A percentile compares a stretch with the other conserved stretches of the same genome.
These are phyloP conservation scores for Rutstroemia sp. DNA, from an alignment of 2,329 filamentous ascomycete species.

Conservation along the genomic window DNA sequence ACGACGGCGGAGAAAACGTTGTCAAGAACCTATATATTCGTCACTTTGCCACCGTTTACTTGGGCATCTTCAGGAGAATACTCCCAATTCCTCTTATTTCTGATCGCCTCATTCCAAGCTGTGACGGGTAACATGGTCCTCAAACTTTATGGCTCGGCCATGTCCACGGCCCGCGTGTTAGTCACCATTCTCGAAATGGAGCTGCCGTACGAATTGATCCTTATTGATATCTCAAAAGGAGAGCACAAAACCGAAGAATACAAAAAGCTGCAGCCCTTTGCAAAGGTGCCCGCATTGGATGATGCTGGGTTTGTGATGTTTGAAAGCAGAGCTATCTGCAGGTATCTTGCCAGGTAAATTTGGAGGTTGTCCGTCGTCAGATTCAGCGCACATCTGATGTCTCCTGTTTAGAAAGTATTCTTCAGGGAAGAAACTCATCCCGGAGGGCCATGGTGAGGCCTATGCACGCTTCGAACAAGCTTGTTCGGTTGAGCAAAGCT, in stretches of 20 bases:
- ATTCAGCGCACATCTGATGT: neutral
- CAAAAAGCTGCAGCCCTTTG: conserved; percentile 29
- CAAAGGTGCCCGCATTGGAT: conserved; percentile 29
- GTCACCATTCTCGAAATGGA: conserved; percentile 27
- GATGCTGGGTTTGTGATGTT: conserved; percentile 28
- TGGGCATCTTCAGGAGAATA: neutral
- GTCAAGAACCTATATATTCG: too few relatives aligned
- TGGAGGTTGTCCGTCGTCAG: neutral
- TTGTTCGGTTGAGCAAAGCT: conserved; percentile 24
- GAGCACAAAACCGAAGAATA: conserved; percentile 26
- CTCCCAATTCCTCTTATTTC: neutral
- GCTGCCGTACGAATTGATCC: conserved; percentile 25
- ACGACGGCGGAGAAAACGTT: too few relatives aligned
- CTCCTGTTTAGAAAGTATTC: neutral
- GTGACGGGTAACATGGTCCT: neutral
- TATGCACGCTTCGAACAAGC: conserved; percentile 8
- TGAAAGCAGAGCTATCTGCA: conserved; percentile 30
- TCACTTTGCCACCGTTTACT: too few relatives aligned
- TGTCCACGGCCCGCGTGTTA: conserved; percentile 14
- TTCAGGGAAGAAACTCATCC: conserved; percentile 14
- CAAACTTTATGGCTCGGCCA: neutral
- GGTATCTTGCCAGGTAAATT: conserved; percentile 18
- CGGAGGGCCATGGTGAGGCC: conserved; percentile 15
- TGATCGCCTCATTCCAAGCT: neutral
- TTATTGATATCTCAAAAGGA: conserved; percentile 19